Evolutionary conservation across 176 grass and related monocot species (phyloP).

Genomic region (Melocanna baccifera): DNA sequence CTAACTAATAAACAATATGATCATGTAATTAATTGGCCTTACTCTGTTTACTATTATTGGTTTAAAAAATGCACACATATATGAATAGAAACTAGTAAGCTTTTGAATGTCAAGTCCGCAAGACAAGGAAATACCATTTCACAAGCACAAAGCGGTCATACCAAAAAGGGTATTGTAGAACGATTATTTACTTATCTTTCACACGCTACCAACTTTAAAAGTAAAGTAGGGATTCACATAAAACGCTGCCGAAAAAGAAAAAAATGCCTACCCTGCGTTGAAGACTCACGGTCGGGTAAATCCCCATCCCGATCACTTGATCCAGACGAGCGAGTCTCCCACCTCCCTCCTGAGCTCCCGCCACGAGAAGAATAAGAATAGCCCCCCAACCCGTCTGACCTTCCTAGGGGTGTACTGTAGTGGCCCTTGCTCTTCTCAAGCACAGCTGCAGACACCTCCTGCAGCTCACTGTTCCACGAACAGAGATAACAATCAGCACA

Average conservation of each 20-base stretch:
- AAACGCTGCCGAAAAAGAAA: background rate
- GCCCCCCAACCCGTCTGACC: conserved; percentile 40
- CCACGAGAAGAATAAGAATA: conserved; percentile 51
- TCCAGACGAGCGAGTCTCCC: conserved; percentile 74
- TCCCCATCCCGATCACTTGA: conserved; percentile 70
- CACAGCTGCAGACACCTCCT: conserved; percentile 41
- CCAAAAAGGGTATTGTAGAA: background rate
- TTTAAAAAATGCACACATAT: background rate
- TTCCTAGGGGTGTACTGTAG: conserved; percentile 35
- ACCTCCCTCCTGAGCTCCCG: conserved; percentile 55
- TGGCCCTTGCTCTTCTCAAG: conserved; percentile 48
- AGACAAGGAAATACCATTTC: background rate
- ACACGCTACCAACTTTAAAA: background rate
- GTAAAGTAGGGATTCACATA: background rate
- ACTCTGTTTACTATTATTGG: background rate
- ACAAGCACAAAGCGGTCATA: background rate
- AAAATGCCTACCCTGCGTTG: conserved; percentile 46
- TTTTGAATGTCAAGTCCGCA: background rate
- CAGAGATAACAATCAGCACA: background rate
- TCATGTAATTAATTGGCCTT: background rate
- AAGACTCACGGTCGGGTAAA: conserved; percentile 46
- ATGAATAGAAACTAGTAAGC: conserved; percentile 1
- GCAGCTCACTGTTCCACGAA: conserved; percentile 50
- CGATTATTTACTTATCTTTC: background rate
- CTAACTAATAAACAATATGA: background rate